Base-by-base conservation (phyloP, 306 rosid species). In the Rosa chinensis region DNA sequence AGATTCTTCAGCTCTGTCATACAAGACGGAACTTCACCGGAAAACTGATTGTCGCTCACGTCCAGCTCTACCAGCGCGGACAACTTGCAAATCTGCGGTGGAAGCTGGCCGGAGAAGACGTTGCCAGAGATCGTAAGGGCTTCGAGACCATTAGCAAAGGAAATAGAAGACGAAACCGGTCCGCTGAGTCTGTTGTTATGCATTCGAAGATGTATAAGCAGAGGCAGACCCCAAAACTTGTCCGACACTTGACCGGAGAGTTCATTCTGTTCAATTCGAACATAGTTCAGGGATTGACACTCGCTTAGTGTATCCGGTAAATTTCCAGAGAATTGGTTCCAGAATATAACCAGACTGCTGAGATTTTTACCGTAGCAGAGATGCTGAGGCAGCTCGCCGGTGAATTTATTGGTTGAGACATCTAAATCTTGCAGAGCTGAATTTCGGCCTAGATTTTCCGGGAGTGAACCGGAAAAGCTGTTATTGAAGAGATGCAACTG, bases 321-420 rank as follows among this genome's bases (percentile, higher is more conserved):
- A 10, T 44, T 77, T 40, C 94, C 97, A 0, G 98, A 84, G 21
- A 95, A 81, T 1, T 82, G 75, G 62, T 93, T 95, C 5, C 10
- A 44, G 69, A 95, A 91, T 11, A 87, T 55, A 32, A 95, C 1
- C 1, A 95, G 48, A n/a, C 16, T 72, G 62, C 20, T 45, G 37
- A 93, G 93, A 43, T 76, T 82, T 8, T 89, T 93, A 39, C 83
- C 37, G 47, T 68, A 17, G 43, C 99, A 95, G 68, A 95, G 90
- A 67, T 68, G 80, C 49, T 80, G 69, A 0, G 99, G 98, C 25
- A 93, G 80, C 71, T 82, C 88, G 6, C 94, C 97, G 4, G 17
- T 45, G 52, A 95, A 89, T 53, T 82, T 69, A 75, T 93, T 95
- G 0, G 94, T 88, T 6, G 98, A 95, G 77, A 93, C 90, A 73